Evolutionary conservation across 148 eudicot genomes (phyloP).

Genomic region (Fagopyrum esculentum): DNA sequence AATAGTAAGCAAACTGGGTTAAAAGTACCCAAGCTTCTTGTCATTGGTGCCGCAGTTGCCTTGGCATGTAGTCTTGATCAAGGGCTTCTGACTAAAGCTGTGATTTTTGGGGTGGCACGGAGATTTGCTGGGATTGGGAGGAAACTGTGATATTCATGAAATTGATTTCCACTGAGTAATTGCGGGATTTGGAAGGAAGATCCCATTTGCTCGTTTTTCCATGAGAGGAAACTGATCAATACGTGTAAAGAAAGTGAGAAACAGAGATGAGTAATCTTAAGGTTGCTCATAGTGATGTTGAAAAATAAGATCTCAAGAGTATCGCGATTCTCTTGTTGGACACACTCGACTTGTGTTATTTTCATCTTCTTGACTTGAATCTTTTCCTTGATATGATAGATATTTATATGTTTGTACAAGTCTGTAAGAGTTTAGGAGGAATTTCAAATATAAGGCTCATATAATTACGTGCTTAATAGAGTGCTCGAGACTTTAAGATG

Average conservation of each 20-base stretch:
- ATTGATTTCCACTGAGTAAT: conserved; percentile 1
- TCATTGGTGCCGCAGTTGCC: conserved; percentile 63
- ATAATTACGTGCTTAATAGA: too few relatives aligned
- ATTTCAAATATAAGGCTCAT: too few relatives aligned
- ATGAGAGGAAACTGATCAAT: neutral
- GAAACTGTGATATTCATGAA: conserved; percentile 13
- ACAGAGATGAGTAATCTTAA: neutral
- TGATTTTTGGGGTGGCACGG: conserved; percentile 58
- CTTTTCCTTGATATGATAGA: neutral
- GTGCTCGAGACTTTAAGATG: too few relatives aligned
- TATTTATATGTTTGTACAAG: too few relatives aligned
- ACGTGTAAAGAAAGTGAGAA: conserved; percentile 5
- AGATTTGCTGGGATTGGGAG: conserved; percentile 51
- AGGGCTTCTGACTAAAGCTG: conserved; percentile 61
- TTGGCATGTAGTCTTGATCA: conserved; percentile 69
- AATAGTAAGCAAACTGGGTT: conserved; percentile 37
- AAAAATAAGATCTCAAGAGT: neutral
- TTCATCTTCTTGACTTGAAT: neutral
- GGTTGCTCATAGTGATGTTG: neutral
- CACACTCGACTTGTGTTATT: neutral
- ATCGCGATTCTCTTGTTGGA: conserved; percentile 3
- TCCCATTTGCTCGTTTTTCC: neutral
- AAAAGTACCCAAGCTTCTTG: conserved; percentile 55
- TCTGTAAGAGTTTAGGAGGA: too few relatives aligned
- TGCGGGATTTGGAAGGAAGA: neutral